phyloP scores from a whole-genome alignment of 208 protist genomes.

The Vickermania ingenoplastis region DNA sequence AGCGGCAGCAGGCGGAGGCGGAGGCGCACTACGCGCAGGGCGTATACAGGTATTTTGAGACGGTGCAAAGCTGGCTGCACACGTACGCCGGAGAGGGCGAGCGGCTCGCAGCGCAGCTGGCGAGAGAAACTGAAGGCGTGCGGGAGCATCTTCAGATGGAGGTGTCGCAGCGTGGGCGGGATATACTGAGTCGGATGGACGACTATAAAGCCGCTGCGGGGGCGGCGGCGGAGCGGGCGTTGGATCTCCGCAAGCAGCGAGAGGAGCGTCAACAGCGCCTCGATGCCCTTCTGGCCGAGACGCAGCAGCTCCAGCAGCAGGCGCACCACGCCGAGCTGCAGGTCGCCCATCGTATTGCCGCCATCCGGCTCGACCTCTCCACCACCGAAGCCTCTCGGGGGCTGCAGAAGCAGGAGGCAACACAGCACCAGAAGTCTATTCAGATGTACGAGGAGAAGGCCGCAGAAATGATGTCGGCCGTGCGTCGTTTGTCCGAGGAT shows the following conservation, averaged over 20 bases:
- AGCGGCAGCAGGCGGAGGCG: conserved; percentile 33
- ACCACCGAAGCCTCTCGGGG: conserved; percentile 41
- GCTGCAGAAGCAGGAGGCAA: conserved; percentile 43
- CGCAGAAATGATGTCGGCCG: conserved; percentile 29
- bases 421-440: conserved; percentile 47
- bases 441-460: conserved; percentile 36
- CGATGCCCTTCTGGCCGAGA: conserved; percentile 45
- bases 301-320: conserved; percentile 35
- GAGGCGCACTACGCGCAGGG: conserved; percentile 51
- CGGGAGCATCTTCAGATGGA: conserved; percentile 41
- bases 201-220: conserved; percentile 18
- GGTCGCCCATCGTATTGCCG: conserved; percentile 44
- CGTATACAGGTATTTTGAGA: conserved; percentile 63
- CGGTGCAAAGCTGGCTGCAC: conserved; percentile 39
- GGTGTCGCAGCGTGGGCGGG: conserved; percentile 24
- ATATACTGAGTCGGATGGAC: conserved; percentile 31
- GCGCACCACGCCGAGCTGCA: conserved; percentile 46
- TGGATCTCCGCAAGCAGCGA: conserved; percentile 26
- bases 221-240: conserved; percentile 30
- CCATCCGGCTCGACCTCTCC: conserved; percentile 66
- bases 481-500: conserved; percentile 48
- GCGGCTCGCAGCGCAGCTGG: conserved; percentile 27
- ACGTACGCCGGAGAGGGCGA: conserved; percentile 48
- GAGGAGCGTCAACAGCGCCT: conserved; percentile 37
- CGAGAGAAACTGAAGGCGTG: conserved; percentile 52